A percentile compares a stretch with the other conserved stretches of the same genome.
Conservation (phyloP, 1,139 yeast genomes). For the Yamadazyma triangularis region DNA sequence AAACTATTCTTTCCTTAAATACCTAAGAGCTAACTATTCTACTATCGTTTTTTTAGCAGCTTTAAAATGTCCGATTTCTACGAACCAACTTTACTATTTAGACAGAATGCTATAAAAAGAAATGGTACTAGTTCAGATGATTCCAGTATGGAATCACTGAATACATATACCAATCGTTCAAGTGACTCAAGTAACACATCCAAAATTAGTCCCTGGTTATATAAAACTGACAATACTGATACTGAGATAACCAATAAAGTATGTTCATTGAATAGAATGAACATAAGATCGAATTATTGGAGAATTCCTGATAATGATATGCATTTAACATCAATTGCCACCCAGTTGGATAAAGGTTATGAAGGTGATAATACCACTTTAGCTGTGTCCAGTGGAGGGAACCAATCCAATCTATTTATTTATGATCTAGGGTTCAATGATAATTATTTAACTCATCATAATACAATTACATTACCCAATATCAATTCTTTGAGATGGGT, state of each 20-base stretch:
- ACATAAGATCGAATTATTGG: slow-evolving; percentile 65
- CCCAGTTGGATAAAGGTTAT: slow-evolving; percentile 8
- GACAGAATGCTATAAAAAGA: slow-evolving; percentile 43
- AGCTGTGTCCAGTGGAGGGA: slow-evolving; percentile 62
- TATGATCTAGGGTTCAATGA: slow-evolving; percentile 49
- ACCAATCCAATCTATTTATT: slow-evolving; percentile 55
- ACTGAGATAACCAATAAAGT: slow-evolving; percentile 34
- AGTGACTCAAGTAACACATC: slow-evolving; percentile 1
- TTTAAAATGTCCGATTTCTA: slow-evolving; percentile 30
- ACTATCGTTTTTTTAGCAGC: neutral
- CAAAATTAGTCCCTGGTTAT: slow-evolving; percentile 19
- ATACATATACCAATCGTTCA: slow-evolving; percentile 1
- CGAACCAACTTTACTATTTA: slow-evolving; percentile 41
- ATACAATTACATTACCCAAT: slow-evolving; percentile 67
- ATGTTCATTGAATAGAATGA: slow-evolving; percentile 37
- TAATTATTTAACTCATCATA: slow-evolving; percentile 60
- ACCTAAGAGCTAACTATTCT: neutral
- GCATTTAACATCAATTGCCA: slow-evolving; percentile 54
- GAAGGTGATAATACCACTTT: slow-evolving; percentile 36
- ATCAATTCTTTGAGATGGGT: slow-evolving; percentile 68
- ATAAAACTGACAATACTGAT: slow-evolving; percentile 23
- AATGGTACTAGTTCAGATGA: slow-evolving; percentile 24
- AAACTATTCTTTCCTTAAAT: too few relatives aligned
- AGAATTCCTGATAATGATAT: slow-evolving; percentile 56
- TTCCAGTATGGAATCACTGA: slow-evolving; percentile 7